Base-by-base conservation (phyloP, 352 stramenopile genomes). In the Phytopythium montanum region DNA sequence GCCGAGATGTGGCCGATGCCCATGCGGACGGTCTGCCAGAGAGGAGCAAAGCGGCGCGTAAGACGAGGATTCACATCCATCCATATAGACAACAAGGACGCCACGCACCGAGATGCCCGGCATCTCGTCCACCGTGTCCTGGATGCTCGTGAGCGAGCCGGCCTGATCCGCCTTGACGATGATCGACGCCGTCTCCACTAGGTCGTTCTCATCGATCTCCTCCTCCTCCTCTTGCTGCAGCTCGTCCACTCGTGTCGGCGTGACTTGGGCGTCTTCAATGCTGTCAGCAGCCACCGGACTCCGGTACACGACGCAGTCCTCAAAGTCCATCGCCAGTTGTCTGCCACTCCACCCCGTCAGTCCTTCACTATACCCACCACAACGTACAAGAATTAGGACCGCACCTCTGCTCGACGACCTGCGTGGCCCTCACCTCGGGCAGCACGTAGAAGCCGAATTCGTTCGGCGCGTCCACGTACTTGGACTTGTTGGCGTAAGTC, bases 121-220 rank as follows among this genome's bases (percentile, higher is more conserved):
- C 79, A 79, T 89, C 60, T 84, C 74, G 57, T 93, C 83, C 19
- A 95, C 83, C 29, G 81, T 92, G 54, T 95, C 85, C 56, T 91
- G 79, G 48, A 95, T 92, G 36, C 78, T 95, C 23, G 79, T 85
- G 44, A 93, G 74, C n/a, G 86, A 91, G 8, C 81, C 84, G 13
- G 82, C 84, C 2, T 71, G 73, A 49, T 95, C 86, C 2, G 86
- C 79, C 63, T 93, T 95, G 19, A 94, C 76, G 61, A 95, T 76
- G 50, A 95, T 90, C 10, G 75, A 72, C 66, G 86, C 87, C 21
- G 66, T 73, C 61, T 69, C 69, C 34, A 79, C 63, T 45, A 75
- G 45, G 61, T 86, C 61, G 56, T 72, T 68, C 38, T 84, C 71
- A 18, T 76, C 65, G 14, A 75, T 73, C 13, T 75, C 65, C 21